Evolutionary conservation across 306 rosid species (phyloP).

Genomic region (Spatholobus suberectus): DNA sequence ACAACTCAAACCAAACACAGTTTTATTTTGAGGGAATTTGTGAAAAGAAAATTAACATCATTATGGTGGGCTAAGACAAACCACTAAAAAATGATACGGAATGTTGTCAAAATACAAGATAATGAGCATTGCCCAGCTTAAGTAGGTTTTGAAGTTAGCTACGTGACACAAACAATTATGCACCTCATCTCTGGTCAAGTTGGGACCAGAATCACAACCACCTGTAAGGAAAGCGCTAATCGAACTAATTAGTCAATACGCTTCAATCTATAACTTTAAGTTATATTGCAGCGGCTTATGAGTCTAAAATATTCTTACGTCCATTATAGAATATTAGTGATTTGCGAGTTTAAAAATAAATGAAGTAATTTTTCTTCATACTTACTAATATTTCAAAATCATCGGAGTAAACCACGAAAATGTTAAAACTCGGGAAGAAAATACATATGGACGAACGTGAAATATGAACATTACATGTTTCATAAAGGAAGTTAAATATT

Average conservation of each 20-base stretch:
- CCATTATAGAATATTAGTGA: background rate
- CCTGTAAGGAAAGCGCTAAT: background rate
- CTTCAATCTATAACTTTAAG: background rate
- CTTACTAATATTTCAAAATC: background rate
- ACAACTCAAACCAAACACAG: slow-evolving; percentile 43
- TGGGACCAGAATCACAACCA: slow-evolving; percentile 35
- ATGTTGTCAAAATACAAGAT: background rate
- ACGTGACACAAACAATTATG: slow-evolving; percentile 28
- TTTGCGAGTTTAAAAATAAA: background rate
- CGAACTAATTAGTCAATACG: background rate
- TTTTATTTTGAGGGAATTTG: slow-evolving; percentile 24
- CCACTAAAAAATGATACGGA: background rate
- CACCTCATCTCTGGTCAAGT: slow-evolving; percentile 25
- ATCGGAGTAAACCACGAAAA: background rate
- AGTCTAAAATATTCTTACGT: background rate
- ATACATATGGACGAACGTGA: background rate
- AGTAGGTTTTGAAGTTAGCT: slow-evolving; percentile 28
- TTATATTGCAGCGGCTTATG: background rate
- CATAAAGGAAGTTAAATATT: background rate
- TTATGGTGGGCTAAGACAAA: slow-evolving; percentile 9
- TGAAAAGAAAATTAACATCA: background rate
- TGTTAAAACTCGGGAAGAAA: background rate
- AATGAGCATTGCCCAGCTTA: background rate
- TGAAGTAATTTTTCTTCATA: background rate
- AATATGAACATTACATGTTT: background rate